These are phyloP conservation scores for Capsella rubella DNA, from an alignment of 441 rosid species.

Conservation along the genomic window DNA sequence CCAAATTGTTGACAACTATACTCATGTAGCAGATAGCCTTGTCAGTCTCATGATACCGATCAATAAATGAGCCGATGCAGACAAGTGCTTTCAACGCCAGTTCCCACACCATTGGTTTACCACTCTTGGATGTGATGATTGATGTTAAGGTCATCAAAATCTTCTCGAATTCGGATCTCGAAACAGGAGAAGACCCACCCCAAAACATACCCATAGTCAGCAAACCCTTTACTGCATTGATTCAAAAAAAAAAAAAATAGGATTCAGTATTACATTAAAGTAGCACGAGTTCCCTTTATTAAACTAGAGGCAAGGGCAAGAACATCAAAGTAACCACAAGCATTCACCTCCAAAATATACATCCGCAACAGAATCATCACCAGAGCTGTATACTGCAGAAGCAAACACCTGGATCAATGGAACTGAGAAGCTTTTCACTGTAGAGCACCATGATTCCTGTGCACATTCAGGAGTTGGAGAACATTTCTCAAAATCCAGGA, in stretches of 20 bases:
- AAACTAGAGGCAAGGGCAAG: slow-evolving; percentile 8
- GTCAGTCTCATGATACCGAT: slow-evolving; percentile 58
- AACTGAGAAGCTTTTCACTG: slow-evolving; percentile 58
- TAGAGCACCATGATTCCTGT: slow-evolving; percentile 56
- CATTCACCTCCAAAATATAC: slow-evolving; percentile 75
- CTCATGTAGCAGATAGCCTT: slow-evolving; percentile 62
- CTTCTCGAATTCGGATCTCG: slow-evolving; percentile 66
- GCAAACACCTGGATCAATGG: slow-evolving; percentile 58
- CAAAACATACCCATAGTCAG: slow-evolving; percentile 70
- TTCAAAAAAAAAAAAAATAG: neutral
- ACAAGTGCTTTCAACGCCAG: slow-evolving; percentile 75
- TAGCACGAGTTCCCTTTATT: neutral
- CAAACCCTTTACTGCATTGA: slow-evolving; percentile 76
- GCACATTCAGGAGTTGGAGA: slow-evolving; percentile 39
- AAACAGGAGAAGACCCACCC: slow-evolving; percentile 56
- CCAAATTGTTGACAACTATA: slow-evolving; percentile 64
- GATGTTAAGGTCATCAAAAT: slow-evolving; percentile 66
- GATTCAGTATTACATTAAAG: neutral
- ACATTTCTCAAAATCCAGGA: slow-evolving; percentile 42
- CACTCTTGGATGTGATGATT: slow-evolving; percentile 55
- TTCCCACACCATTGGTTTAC: slow-evolving; percentile 63
- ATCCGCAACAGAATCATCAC: slow-evolving; percentile 47
- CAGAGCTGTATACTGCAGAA: slow-evolving; percentile 46
- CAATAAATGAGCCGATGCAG: slow-evolving; percentile 70
- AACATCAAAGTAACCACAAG: slow-evolving; percentile 21